A percentile compares a stretch with the other conserved stretches of the same genome.
phyloP scores from a whole-genome alignment of 1,139 yeast genomes.

The Suhomyces ambrosiae region DNA sequence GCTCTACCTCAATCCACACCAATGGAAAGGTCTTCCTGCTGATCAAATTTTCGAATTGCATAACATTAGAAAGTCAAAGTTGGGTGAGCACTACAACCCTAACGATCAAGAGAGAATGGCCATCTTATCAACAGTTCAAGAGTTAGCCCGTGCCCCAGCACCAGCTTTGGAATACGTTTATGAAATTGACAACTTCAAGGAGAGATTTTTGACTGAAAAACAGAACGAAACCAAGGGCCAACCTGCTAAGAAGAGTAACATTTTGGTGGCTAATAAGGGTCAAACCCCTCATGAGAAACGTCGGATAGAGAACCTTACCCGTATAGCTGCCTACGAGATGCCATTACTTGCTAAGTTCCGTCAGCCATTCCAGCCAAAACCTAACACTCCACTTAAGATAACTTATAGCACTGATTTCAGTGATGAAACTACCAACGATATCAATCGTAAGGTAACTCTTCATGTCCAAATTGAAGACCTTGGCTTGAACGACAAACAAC shows the following conservation, averaged over 20 bases:
- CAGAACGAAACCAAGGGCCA: constrained; percentile 41
- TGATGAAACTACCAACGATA: constrained; percentile 62
- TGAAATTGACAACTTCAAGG: constrained; percentile 50
- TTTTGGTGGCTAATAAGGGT: constrained; percentile 42
- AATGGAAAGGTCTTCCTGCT: constrained; percentile 70
- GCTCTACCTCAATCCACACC: constrained; percentile 57
- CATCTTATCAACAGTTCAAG: constrained; percentile 44
- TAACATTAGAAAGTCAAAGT: constrained; percentile 53
- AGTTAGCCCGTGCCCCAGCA: constrained; percentile 30
- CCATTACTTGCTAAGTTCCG: constrained; percentile 81
- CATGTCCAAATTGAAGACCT: constrained; percentile 57
- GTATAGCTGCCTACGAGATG: constrained; percentile 89
- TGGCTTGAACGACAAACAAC: constrained; percentile 51
- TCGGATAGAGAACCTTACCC: constrained; percentile 53
- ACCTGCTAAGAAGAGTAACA: constrained; percentile 45
- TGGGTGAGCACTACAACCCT: constrained; percentile 62
- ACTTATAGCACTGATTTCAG: constrained; percentile 75
- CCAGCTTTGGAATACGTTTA: constrained; percentile 48
- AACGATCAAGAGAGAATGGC: constrained; percentile 52
- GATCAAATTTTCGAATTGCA: constrained; percentile 63
- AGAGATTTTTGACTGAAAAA: constrained; percentile 47
- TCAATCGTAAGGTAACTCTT: constrained; percentile 69
- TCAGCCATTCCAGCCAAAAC: constrained; percentile 50
- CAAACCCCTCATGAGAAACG: constrained; percentile 40
- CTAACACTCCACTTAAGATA: constrained; percentile 61